Base-by-base conservation (phyloP, 2,329 filamentous ascomycete species). In the Chalaropsis thielavioides region DNA sequence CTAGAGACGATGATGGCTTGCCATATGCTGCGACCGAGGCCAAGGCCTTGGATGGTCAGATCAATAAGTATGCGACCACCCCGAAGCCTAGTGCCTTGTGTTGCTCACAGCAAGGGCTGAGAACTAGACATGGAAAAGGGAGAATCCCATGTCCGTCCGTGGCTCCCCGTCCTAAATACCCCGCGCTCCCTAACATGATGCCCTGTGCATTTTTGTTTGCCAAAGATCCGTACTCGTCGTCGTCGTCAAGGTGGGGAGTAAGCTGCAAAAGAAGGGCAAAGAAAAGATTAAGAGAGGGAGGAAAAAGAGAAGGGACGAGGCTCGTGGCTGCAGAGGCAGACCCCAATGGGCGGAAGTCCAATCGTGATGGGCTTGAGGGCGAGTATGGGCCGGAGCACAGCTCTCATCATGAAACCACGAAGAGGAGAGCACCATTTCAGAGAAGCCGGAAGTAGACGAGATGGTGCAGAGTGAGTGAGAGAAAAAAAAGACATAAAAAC, bases 1-100 rank as follows among this genome's bases (percentile, higher is more conserved):
- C 19, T 51, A n/a, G 13, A 83, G 83, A 56, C 62, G 17, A 49
- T 31, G 31, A 60, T 51, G 81, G 82, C 81, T 81, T 83, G 82
- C 54, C 54, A 58, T 38, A 22, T n/a, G 31, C 54, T 58, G 31
- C 27, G 24, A 58, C 54, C 15, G n/a, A 19, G 11, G 6, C 54
- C 27, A 15, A 6, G 54, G 7, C 17, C 24, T 1, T n/a, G 15
- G 31, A 2, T n/a, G 38, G 54, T 38, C 17, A n/a, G 54, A 38
- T 38, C 6, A 2, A 10, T 5, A 51, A 51, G 22, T 1, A 27
- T 51, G 22, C 24, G 31, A 38, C 6, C 17, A 58, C 54, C 7
- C 24, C 27, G 24, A 13, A 35, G 24, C 27, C 81, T 81, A 27
- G 40, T 43, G 24, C 15, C 46, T 43, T 24, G 58, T 41, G n/a